These are phyloP conservation scores for Ceratopteris richardii DNA, from an alignment of 75 land plant species.

Conservation along the genomic window DNA sequence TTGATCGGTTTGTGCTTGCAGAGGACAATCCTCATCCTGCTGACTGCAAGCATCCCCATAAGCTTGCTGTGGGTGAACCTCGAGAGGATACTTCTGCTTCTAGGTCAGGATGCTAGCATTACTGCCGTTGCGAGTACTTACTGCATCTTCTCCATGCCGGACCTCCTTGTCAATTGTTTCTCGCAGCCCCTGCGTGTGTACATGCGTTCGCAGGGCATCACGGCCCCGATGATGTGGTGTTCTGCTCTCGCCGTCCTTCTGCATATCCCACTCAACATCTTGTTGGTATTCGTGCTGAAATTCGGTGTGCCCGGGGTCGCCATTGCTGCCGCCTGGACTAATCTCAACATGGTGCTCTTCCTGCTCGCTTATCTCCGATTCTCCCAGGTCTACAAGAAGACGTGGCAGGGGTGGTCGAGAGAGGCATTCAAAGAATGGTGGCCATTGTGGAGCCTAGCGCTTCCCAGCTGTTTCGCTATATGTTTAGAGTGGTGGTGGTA, in stretches of 20 bases:
- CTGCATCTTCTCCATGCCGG: conserved; percentile 69
- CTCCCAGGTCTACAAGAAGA: conserved; percentile 39
- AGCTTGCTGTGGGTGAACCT: conserved; percentile 65
- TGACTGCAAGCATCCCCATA: conserved; percentile 63
- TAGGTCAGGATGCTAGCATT: conserved; percentile 70
- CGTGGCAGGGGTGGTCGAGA: conserved; percentile 46
- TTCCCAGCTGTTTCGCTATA: conserved; percentile 62
- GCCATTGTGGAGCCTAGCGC: conserved; percentile 28
- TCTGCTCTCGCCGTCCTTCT: conserved; percentile 59
- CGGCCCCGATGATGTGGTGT: conserved; percentile 83
- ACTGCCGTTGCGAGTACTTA: conserved; percentile 66
- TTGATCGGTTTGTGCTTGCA: conserved; percentile 64
- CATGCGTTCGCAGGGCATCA: conserved; percentile 60
- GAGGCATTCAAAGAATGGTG: conserved; percentile 21
- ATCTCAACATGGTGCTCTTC: conserved; percentile 62
- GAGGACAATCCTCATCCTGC: conserved; percentile 60
- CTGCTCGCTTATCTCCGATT: conserved; percentile 41
- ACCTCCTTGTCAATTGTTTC: conserved; percentile 67
- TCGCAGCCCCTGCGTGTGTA: conserved; percentile 76
- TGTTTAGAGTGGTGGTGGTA: conserved; percentile 96
- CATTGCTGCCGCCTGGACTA: conserved; percentile 66
- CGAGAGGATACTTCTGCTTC: conserved; percentile 33
- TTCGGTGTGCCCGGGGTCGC: conserved; percentile 87
- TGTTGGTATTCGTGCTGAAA: conserved; percentile 45
- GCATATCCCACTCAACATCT: conserved; percentile 64